These are phyloP conservation scores for Pseudofabraea citricarpa DNA, from an alignment of 2,329 filamentous ascomycete species.

Conservation along the genomic window DNA sequence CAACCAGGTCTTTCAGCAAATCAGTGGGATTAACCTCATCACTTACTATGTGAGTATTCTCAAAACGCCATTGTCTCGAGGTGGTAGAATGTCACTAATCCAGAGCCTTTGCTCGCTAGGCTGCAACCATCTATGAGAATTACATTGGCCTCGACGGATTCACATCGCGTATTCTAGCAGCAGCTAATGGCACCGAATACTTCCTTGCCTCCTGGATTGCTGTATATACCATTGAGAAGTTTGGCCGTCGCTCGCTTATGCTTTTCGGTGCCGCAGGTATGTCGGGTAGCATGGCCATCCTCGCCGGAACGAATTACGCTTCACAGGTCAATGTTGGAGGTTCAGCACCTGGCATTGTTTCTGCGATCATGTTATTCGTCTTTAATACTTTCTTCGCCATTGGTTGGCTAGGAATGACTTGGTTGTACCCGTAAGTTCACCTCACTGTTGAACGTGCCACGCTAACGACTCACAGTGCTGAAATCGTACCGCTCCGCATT, in stretches of 20 bases:
- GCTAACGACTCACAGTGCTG: slow-evolving; percentile 40
- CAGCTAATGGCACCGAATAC: slow-evolving; percentile 42
- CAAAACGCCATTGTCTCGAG: no score
- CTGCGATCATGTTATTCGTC: slow-evolving; percentile 35
- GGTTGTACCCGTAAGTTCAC: slow-evolving; percentile 36
- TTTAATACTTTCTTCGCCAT: slow-evolving; percentile 50
- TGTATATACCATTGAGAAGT: slow-evolving; percentile 39
- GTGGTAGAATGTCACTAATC: no score
- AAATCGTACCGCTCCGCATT: slow-evolving; percentile 47
- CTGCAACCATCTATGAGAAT: slow-evolving; percentile 45
- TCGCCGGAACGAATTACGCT: slow-evolving; percentile 30
- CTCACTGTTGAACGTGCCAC: not conserved
- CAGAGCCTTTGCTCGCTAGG: no score
- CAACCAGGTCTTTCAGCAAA: slow-evolving; percentile 48
- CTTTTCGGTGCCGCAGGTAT: slow-evolving; percentile 60
- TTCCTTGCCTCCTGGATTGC: slow-evolving; percentile 31
- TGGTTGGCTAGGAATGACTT: slow-evolving; percentile 49
- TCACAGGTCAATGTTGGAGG: slow-evolving; percentile 34
- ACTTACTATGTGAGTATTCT: slow-evolving; percentile 42
- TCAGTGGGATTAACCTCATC: slow-evolving; percentile 37
- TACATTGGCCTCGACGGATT: slow-evolving; percentile 40
- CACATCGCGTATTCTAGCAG: slow-evolving; percentile 48
- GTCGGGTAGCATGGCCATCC: slow-evolving; percentile 58
- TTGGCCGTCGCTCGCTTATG: slow-evolving; percentile 66
- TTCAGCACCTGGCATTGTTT: slow-evolving; percentile 24